Conservation (phyloP, 306 rosid species). For the Carpinus fangiana region DNA sequence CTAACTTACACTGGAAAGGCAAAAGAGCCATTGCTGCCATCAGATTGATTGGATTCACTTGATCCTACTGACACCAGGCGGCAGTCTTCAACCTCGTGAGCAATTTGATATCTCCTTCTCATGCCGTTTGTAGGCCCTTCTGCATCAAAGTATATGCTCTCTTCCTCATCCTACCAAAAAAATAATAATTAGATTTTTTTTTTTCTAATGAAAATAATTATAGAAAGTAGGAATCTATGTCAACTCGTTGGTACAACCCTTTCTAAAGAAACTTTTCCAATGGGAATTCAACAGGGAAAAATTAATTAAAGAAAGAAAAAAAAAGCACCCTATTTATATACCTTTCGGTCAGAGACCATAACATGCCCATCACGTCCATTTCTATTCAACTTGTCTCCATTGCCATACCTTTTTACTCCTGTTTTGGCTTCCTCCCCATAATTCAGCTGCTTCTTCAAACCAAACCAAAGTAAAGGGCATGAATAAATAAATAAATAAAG, state of each 20-base stretch:
- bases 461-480: not conserved
- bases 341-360: conserved; percentile 31
- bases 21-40: conserved; percentile 60
- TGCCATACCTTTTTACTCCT: conserved; percentile 21
- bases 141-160: conserved; percentile 10
- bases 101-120: conserved; percentile 18
- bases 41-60: conserved; percentile 52
- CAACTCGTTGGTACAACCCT: not conserved
- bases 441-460: conserved; percentile 42
- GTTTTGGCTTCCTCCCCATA: conserved; percentile 36
- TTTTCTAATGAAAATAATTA: not conserved
- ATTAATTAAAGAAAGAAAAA: not conserved
- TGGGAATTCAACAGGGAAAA: not conserved
- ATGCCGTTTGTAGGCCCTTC: conserved; percentile 18
- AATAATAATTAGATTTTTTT: not conserved
- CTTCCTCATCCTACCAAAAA: conserved; percentile 34
- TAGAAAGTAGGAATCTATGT: not conserved
- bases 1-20: conserved; percentile 75
- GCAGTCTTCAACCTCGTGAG: conserved; percentile 24
- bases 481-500: not conserved
- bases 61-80: conserved; percentile 34
- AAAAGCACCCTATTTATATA: conserved; percentile 9
- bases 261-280: not conserved
- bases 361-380: conserved; percentile 25
- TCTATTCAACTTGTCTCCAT: conserved; percentile 34